These are phyloP conservation scores for Eucalyptus regnans DNA, from an alignment of 345 rosid genomes.

Conservation along the genomic window DNA sequence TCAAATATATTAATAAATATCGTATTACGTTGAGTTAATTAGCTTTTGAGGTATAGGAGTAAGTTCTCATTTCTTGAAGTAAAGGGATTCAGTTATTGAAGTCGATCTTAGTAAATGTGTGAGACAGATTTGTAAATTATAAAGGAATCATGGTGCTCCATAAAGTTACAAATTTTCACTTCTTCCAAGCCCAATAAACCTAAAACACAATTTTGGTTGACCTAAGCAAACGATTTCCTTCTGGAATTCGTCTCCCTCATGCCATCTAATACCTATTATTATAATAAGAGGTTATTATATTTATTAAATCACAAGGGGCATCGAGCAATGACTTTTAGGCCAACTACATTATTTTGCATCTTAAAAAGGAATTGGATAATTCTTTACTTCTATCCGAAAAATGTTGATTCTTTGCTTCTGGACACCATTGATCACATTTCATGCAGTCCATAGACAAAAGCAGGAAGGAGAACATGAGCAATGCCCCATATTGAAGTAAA, in stretches of 20 bases:
- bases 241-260: not conserved
- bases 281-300: not conserved
- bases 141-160: too few relatives aligned
- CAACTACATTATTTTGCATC: not conserved
- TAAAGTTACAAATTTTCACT: not conserved
- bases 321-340: not conserved
- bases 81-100: not conserved
- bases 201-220: not conserved
- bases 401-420: not conserved
- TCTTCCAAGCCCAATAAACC: not conserved
- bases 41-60: not conserved
- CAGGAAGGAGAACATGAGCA: not conserved
- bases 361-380: not conserved
- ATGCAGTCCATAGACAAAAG: not conserved
- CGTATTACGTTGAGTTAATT: not conserved
- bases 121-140: fast-evolving
- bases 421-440: not conserved
- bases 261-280: not conserved
- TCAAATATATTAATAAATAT: not conserved
- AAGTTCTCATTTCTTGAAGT: not conserved
- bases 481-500: not conserved
- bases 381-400: not conserved
- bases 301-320: not conserved
- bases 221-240: not conserved
- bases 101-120: not conserved